These are phyloP conservation scores for Ochetophila trinervis DNA, from an alignment of 306 rosid genomes.

Conservation along the genomic window DNA sequence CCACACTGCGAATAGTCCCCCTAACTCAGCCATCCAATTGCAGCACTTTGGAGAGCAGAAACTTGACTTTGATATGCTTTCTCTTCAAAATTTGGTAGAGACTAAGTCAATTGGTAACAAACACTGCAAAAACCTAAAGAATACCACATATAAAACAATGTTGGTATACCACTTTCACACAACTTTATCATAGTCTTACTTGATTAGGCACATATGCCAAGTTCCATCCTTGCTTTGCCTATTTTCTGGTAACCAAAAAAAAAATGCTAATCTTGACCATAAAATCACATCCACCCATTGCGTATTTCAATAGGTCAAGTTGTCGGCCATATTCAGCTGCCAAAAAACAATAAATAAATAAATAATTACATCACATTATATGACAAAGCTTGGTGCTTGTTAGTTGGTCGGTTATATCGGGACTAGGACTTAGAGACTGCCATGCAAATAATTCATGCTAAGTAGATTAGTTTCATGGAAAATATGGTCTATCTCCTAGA, in stretches of 20 bases:
- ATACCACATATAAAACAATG: slow-evolving; percentile 16
- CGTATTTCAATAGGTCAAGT: slow-evolving; percentile 17
- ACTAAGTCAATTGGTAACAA: slow-evolving; percentile 14
- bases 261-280: slow-evolving; percentile 20
- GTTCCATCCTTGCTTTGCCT: slow-evolving; percentile 1
- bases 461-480: neutral
- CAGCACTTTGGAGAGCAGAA: slow-evolving; percentile 8
- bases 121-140: slow-evolving; percentile 9
- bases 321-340: neutral
- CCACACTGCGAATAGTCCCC: neutral
- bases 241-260: slow-evolving; percentile 13
- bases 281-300: neutral
- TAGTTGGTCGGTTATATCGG: slow-evolving; percentile 11
- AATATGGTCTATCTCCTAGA: neutral
- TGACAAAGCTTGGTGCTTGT: neutral
- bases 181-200: slow-evolving; percentile 22
- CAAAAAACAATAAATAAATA: neutral
- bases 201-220: neutral
- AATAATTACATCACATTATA: neutral
- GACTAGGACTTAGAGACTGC: neutral
- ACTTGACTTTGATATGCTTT: neutral
- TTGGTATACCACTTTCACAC: slow-evolving; percentile 15
- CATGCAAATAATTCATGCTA: neutral
- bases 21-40: slow-evolving; percentile 25
- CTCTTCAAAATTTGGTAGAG: slow-evolving; percentile 9